These are phyloP conservation scores for Mycosarcoma mackinlayi DNA, from an alignment of 1,284 basidiomycete genomes.

Conservation along the genomic window DNA sequence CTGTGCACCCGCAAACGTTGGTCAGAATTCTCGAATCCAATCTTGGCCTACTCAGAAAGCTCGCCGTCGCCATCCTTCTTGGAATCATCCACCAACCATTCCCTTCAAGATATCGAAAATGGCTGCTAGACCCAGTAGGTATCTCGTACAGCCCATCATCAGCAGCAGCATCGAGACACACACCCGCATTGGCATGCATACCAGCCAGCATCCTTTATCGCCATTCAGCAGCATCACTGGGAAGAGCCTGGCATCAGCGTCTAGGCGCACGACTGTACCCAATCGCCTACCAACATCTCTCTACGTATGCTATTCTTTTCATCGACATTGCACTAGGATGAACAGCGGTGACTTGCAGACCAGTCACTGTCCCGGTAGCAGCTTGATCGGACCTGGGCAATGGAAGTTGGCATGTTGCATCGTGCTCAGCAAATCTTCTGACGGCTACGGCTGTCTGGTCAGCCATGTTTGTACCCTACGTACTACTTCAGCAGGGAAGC, in stretches of 20 bases:
- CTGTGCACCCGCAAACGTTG: too few relatives aligned
- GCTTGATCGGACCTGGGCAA: too few relatives aligned
- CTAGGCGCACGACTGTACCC: neutral
- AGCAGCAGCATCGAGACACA: conserved; percentile 15
- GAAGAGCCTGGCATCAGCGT: conserved; percentile 4
- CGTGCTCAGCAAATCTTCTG: too few relatives aligned
- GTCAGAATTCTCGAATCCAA: neutral
- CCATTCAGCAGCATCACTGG: neutral
- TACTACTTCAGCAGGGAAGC: too few relatives aligned
- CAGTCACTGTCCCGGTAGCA: too few relatives aligned
- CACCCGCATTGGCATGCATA: conserved; percentile 1
- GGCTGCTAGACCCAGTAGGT: conserved; percentile 62
- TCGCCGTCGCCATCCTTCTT: conserved; percentile 47
- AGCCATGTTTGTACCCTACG: too few relatives aligned
- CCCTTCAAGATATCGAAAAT: conserved; percentile 59
- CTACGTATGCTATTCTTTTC: neutral
- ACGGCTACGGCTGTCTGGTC: too few relatives aligned
- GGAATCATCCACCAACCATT: conserved; percentile 52
- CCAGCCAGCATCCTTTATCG: conserved; percentile 1
- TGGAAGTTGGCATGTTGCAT: too few relatives aligned
- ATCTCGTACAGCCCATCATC: conserved; percentile 22
- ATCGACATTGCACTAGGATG: too few relatives aligned
- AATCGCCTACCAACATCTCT: conserved; percentile 1
- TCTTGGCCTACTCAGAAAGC: conserved; percentile 40
- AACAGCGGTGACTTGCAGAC: too few relatives aligned